phyloP scores from a whole-genome alignment of 148 eudicot genomes.

The Rheum nobile region DNA sequence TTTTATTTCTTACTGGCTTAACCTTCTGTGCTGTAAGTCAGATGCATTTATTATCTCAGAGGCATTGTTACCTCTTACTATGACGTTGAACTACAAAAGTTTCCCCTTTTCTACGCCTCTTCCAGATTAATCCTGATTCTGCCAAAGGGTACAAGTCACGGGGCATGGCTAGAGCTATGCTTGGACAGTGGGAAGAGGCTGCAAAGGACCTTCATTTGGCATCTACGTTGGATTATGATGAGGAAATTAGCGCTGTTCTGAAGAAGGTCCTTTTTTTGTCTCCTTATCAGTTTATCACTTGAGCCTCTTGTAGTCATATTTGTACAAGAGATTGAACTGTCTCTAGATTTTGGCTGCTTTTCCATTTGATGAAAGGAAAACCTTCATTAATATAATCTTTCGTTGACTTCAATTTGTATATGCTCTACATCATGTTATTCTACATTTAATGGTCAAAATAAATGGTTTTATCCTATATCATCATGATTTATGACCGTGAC shows the following conservation, averaged over 20 bases:
- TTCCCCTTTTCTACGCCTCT: neutral
- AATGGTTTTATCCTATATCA: neutral
- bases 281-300: neutral
- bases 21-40: neutral
- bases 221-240: constrained; percentile 73
- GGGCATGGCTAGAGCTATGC: constrained; percentile 85
- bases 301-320: neutral
- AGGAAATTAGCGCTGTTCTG: constrained; percentile 54
- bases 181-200: constrained; percentile 93
- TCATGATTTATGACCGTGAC: neutral
- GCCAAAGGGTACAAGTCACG: constrained; percentile 86
- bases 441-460: neutral
- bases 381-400: neutral
- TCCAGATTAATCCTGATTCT: constrained; percentile 86
- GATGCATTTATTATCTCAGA: neutral
- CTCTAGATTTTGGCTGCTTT: neutral
- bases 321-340: neutral
- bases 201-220: constrained; percentile 88
- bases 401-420: neutral
- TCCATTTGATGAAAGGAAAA: neutral
- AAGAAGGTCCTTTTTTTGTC: constrained; percentile 42
- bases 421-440: neutral
- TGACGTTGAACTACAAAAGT: neutral
- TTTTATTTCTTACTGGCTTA: neutral
- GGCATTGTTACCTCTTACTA: neutral